Conservation (phyloP, 2,329 filamentous ascomycete species). For the Nemania serpens region DNA sequence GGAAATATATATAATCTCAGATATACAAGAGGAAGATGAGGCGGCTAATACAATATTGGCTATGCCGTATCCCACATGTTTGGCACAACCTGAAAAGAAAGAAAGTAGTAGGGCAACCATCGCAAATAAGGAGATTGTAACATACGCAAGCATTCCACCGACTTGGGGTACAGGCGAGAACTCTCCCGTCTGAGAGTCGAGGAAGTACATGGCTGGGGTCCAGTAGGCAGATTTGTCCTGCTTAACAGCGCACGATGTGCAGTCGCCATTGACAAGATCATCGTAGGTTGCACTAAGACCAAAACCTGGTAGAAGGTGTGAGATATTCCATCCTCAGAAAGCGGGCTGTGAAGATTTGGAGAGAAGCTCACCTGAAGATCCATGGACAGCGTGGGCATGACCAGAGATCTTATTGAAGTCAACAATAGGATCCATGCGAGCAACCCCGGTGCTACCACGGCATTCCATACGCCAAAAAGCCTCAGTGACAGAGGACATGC, state of each 20-base stretch:
- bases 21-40: not conserved
- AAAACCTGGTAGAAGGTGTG: constrained; percentile 59
- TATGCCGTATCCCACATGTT: too few relatives aligned
- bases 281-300: constrained; percentile 59
- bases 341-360: not conserved
- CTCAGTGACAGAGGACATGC: constrained; percentile 47
- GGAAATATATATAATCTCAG: not conserved
- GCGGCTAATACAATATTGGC: not conserved
- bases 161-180: constrained; percentile 73
- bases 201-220: constrained; percentile 79
- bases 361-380: constrained; percentile 69
- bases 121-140: constrained; percentile 35
- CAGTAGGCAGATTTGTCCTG: constrained; percentile 91
- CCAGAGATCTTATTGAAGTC: constrained; percentile 60
- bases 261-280: constrained; percentile 64
- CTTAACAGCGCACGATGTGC: constrained; percentile 79
- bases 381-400: constrained; percentile 78
- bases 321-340: not conserved
- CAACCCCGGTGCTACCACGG: constrained; percentile 69
- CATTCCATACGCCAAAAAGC: constrained; percentile 94
- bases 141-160: constrained; percentile 85
- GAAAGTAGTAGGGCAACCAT: not conserved
- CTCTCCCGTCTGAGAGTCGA: constrained; percentile 65
- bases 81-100: too few relatives aligned
- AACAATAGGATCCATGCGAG: constrained; percentile 78